These are phyloP conservation scores for Bisporella sp. DNA, from an alignment of 2,329 filamentous ascomycete species.

Conservation along the genomic window DNA sequence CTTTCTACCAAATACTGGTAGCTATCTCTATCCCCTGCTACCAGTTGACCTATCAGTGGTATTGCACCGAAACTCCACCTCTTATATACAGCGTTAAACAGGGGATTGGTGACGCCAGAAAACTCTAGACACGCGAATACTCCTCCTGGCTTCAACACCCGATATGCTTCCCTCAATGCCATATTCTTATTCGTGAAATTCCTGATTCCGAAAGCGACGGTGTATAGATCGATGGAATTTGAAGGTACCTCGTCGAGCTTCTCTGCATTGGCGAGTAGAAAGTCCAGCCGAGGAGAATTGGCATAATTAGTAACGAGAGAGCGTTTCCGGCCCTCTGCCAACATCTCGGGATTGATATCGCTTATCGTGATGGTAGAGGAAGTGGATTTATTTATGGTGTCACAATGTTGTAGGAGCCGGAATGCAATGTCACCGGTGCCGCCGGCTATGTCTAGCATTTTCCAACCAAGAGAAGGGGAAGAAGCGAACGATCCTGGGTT, in stretches of 20 bases:
- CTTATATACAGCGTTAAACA: constrained; percentile 86
- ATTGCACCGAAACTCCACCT: constrained; percentile 94
- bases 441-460: constrained; percentile 91
- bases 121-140: constrained; percentile 97
- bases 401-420: constrained; percentile 85
- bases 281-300: constrained; percentile 55
- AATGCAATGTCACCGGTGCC: constrained; percentile 98
- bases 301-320: constrained; percentile 48
- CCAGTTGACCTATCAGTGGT: constrained; percentile 88
- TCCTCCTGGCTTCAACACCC: constrained; percentile 88
- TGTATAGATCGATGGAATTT: constrained; percentile 85
- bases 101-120: constrained; percentile 63
- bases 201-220: constrained; percentile 92
- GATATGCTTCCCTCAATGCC: constrained; percentile 75
- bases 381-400: constrained; percentile 70
- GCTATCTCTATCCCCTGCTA: constrained; percentile 88
- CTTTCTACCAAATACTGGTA: constrained; percentile 99
- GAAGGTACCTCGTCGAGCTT: constrained; percentile 58
- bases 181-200: constrained; percentile 92
- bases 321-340: constrained; percentile 78
- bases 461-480: constrained; percentile 47
- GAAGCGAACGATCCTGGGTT: constrained; percentile 54
- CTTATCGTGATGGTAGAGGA: constrained; percentile 81
- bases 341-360: constrained; percentile 95
- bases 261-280: constrained; percentile 89